Conservation (phyloP, 78 protist species). For the Capsaspora owczarzaki region DNA sequence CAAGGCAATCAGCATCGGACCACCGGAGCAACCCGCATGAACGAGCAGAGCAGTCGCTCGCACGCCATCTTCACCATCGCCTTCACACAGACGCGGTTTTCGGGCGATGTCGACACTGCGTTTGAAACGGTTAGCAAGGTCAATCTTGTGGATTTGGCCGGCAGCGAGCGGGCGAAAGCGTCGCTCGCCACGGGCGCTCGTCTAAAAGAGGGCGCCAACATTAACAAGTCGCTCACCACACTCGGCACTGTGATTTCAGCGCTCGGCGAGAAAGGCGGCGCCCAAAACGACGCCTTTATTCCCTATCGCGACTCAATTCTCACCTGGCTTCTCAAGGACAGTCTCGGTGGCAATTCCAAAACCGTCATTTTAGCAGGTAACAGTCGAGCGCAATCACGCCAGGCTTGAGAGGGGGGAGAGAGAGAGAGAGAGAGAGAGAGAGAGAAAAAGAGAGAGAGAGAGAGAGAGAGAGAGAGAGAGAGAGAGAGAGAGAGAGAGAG, state of each 20-base stretch:
- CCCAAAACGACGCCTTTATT: conserved; percentile 1
- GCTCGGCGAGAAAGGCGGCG: conserved; percentile 29
- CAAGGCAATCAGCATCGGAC: conserved; percentile 37
- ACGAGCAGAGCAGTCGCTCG: conserved; percentile 52
- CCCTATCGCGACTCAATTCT: conserved; percentile 25
- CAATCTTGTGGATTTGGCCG: conserved; percentile 71
- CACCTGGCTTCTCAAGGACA: conserved; percentile 1
- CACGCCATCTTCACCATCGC: conserved; percentile 57
- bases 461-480: too few species aligned
- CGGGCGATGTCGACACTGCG: background rate
- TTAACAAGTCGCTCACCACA: conserved; percentile 56
- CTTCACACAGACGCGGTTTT: background rate
- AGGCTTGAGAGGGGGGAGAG: too few species aligned
- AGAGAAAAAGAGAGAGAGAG: too few species aligned
- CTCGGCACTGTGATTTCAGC: conserved; percentile 62
- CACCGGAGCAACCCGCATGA: conserved; percentile 61
- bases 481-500: too few species aligned
- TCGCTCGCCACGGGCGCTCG: conserved; percentile 50
- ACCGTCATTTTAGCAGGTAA: conserved; percentile 3
- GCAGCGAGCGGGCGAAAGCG: conserved; percentile 41
- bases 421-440: too few species aligned
- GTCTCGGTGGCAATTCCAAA: conserved; percentile 18
- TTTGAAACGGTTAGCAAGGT: conserved; percentile 37
- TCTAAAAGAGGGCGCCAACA: conserved; percentile 42
- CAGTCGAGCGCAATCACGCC: too few species aligned